Base-by-base conservation (phyloP, 352 stramenopile species). In the Pythium scleroteichum region DNA sequence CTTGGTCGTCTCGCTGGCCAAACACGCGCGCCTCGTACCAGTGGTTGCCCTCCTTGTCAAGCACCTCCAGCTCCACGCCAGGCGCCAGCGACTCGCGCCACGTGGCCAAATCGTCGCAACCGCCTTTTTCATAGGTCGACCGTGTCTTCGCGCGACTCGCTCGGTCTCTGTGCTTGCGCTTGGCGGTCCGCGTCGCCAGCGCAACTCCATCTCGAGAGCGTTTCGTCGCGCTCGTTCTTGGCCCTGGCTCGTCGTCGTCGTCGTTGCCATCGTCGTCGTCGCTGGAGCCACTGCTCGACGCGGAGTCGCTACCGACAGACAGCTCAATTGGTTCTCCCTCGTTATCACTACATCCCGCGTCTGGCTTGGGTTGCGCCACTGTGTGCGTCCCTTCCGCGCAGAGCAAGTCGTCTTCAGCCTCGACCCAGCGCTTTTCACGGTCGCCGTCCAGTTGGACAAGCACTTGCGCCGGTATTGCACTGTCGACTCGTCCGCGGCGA, bases 401-500 rank as follows among this genome's bases (percentile, higher is more conserved):
- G 20, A 91, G 50, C 38, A 85, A 46, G 51, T 91, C 82, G 33
- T 85, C 72, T 42, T 91, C 76, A 0, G 68, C 66, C 32, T 89
- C 74, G 35, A 73, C 72, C 76, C 79, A 90, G 8, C 42, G 53
- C 17, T 75, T 71, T 9, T 69, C 60, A 8, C 71, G 69, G 48
- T 88, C 66, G 13, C 79, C 72, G 7, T 79, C 71, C 2, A 90
- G 42, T 29, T 87, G 62, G 23, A 90, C 68, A 12, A 71, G 69
- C 19, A 89, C 55, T 72, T 50, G 8, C 27, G 26, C 19, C 56
- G 50, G 50, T 10, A 53, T 42, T 4, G 12, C 16, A 23, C 16
- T 38, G 44, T 39, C 51, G 16, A 5, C 27, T 27, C 20, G 7
- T 45, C 71, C 38, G 62, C 23, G 10, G 64, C 42, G 52, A 64